Evolutionary conservation across 1,139 yeast species (phyloP).

Genomic region (Blastobotrys arbuscula): DNA sequence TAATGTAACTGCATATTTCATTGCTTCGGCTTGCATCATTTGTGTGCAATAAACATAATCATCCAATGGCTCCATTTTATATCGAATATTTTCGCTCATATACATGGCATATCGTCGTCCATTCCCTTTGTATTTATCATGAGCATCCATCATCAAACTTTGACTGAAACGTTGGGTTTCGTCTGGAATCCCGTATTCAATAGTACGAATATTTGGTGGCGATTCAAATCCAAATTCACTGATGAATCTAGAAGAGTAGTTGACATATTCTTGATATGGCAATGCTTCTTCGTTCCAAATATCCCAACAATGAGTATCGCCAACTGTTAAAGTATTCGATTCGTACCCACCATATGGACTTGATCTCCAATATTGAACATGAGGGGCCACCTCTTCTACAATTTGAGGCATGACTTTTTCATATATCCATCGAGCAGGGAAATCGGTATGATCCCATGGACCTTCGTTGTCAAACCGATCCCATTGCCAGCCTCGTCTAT

Average conservation of each 20-base stretch:
- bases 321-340: constrained; percentile 37
- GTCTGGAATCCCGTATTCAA: constrained; percentile 34
- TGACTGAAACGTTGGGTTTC: constrained; percentile 37
- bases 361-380: constrained; percentile 39
- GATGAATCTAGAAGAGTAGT: constrained; percentile 41
- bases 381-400: constrained; percentile 27
- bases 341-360: constrained; percentile 42
- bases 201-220: constrained; percentile 35
- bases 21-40: constrained; percentile 44
- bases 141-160: constrained; percentile 37
- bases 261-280: constrained; percentile 41
- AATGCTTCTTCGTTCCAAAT: constrained; percentile 47
- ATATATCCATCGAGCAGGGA: constrained; percentile 42
- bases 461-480: constrained; percentile 33
- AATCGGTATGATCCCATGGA: constrained; percentile 32
- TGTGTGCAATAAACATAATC: constrained; percentile 45
- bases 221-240: constrained; percentile 47
- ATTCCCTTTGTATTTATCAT: constrained; percentile 40
- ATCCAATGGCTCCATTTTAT: constrained; percentile 32
- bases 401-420: constrained; percentile 37
- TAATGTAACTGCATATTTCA: constrained; percentile 38
- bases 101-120: constrained; percentile 41
- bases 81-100: constrained; percentile 38
- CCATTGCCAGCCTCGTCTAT: constrained; percentile 34
- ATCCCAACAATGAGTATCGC: constrained; percentile 48